A percentile compares a stretch with the other conserved stretches of the same genome.
Conservation (phyloP, 805 yeast genomes). For the Scheffersomyces amazonensis region DNA sequence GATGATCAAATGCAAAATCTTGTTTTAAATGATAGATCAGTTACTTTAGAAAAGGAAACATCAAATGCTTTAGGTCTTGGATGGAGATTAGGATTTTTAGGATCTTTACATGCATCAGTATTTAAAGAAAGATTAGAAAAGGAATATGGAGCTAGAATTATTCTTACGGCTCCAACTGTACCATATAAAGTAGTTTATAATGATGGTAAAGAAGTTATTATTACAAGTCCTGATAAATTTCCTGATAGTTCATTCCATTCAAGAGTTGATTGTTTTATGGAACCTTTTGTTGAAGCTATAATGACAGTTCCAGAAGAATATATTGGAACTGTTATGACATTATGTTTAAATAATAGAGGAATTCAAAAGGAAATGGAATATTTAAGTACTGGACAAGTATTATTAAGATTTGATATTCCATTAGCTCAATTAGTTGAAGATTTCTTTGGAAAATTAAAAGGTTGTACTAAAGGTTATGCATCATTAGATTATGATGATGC, state of each 20-base stretch:
- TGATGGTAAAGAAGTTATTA: conserved; percentile 60
- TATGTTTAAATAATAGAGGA: conserved; percentile 85
- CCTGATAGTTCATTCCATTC: conserved; percentile 57
- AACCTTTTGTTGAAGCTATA: conserved; percentile 86
- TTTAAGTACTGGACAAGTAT: conserved; percentile 74
- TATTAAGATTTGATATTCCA: conserved; percentile 78
- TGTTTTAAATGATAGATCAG: conserved; percentile 89
- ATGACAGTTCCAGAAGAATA: conserved; percentile 92
- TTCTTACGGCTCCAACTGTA: conserved; percentile 93
- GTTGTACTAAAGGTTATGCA: conserved; percentile 88
- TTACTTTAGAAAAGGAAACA: conserved; percentile 82
- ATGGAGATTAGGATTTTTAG: conserved; percentile 94
- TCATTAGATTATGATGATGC: conserved; percentile 93
- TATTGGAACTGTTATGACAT: conserved; percentile 78
- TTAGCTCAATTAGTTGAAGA: conserved; percentile 90
- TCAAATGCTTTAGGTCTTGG: conserved; percentile 96
- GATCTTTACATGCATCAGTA: conserved; percentile 92
- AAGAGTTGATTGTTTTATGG: conserved; percentile 56
- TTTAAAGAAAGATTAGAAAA: conserved; percentile 88
- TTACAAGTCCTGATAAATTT: conserved; percentile 91
- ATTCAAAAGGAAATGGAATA: conserved; percentile 76
- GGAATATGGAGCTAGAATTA: conserved; percentile 90
- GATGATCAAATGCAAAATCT: conserved; percentile 88
- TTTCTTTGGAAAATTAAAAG: conserved; percentile 90
- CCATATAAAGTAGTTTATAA: conserved; percentile 77